Base-by-base conservation (phyloP, 345 rosid genomes). In the Jatropha curcas region DNA sequence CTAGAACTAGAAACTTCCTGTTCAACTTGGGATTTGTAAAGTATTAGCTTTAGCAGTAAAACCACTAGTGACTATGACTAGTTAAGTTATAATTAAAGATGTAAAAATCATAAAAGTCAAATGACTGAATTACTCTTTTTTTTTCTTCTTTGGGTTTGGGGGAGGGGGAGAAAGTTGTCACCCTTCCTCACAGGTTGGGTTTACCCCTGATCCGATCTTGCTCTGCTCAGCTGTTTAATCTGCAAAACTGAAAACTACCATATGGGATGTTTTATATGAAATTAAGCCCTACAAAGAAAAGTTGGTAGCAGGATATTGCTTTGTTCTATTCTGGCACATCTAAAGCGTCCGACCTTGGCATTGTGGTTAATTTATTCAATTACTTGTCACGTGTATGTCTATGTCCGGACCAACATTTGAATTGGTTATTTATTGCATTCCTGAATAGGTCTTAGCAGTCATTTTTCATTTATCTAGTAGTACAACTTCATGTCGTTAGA, bases 171-270 rank as follows among this genome's bases (percentile, higher is more conserved):
- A n/a, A n/a, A n/a, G n/a, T n/a, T n/a, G n/a, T n/a, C n/a, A n/a
- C n/a, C n/a, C n/a, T n/a, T n/a, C n/a, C n/a, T n/a, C 43, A 34
- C 58, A 20, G 20, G 3, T 31, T 5, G 12, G 14, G 10, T 22
- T 31, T 12, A 55, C 30, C 24, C 13, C 1, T 1, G n/a, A 1
- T 60, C 65, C 14, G n/a, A 24, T 45, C 60, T 27, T 34, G 55
- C 52, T 65, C n/a, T 65, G 43, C 69, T 65, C 35, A 43, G n/a
- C n/a, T n/a, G n/a, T n/a, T 30, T 16, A 43, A 65, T 45, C 4
- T 4, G 11, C 52, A 13, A 65, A 27, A 45, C 7, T 2, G 10
- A 45, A 39, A 27, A 30, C 7, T 25, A 45, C 27, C 33, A 27
- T 10, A 48, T 43, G 43, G 33, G 33, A 30, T 0, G 13, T 24